Conservation (phyloP, 768 basidiomycete species). For the Pleurotus tuber-regium region DNA sequence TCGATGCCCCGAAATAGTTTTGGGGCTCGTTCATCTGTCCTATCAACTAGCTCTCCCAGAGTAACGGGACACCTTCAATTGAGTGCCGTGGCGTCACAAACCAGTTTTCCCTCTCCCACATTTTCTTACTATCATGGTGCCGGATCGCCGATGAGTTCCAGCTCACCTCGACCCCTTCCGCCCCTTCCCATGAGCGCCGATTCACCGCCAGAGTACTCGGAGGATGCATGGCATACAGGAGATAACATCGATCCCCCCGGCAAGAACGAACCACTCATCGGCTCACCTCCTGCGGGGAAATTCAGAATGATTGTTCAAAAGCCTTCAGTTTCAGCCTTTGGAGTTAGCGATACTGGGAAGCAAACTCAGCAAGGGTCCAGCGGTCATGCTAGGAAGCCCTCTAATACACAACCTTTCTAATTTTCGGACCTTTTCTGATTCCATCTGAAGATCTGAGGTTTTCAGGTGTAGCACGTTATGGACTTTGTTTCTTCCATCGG, state of each 20-base stretch:
- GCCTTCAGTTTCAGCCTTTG: not conserved
- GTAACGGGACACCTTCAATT: not conserved
- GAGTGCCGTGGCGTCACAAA: slow-evolving; percentile 8
- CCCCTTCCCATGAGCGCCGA: not conserved
- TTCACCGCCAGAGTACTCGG: too few relatives aligned
- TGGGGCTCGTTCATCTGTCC: not conserved
- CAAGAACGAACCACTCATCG: not conserved
- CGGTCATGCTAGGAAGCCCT: not conserved
- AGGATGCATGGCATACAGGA: too few relatives aligned
- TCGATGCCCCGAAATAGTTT: not conserved
- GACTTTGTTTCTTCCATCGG: too few relatives aligned
- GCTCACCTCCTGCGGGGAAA: not conserved
- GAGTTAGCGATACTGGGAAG: not conserved
- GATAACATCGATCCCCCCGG: too few relatives aligned
- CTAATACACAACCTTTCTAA: not conserved
- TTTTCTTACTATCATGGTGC: slow-evolving; percentile 2
- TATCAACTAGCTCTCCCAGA: not conserved
- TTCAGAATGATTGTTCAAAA: not conserved
- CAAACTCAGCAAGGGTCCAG: not conserved
- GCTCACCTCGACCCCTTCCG: slow-evolving; percentile 3
- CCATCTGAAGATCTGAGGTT: too few relatives aligned
- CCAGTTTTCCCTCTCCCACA: slow-evolving; percentile 9
- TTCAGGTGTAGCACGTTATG: too few relatives aligned
- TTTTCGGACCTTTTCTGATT: too few relatives aligned
- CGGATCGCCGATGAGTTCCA: not conserved